Conservation (phyloP, 2,329 filamentous ascomycete species). For the Fonsecaea multimorphosa region DNA sequence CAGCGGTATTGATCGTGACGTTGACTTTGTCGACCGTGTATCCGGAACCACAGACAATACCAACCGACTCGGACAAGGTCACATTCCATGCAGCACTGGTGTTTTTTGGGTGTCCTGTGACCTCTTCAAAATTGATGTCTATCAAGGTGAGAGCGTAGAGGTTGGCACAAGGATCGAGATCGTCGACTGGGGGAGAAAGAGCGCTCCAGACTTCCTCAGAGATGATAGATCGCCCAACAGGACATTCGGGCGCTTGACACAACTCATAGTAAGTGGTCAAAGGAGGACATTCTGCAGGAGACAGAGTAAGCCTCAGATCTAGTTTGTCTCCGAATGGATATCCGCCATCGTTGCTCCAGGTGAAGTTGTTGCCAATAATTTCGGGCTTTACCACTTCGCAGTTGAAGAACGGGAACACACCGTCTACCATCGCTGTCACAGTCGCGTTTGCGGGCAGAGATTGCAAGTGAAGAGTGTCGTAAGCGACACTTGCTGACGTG, state of each 20-base stretch:
- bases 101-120: slow-evolving; percentile 8
- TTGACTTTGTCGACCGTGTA: slow-evolving; percentile 29
- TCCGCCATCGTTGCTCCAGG: slow-evolving; percentile 1
- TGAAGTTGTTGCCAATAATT: slow-evolving; percentile 13
- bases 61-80: slow-evolving; percentile 1
- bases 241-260: neutral
- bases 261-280: slow-evolving; percentile 1
- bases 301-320: slow-evolving; percentile 3
- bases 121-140: slow-evolving; percentile 6
- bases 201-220: neutral
- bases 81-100: slow-evolving; percentile 15
- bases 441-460: neutral
- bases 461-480: slow-evolving; percentile 12
- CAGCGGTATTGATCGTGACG: slow-evolving; percentile 26
- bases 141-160: slow-evolving; percentile 7
- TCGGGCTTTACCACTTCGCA: slow-evolving; percentile 7
- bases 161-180: slow-evolving; percentile 12
- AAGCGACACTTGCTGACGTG: slow-evolving; percentile 9
- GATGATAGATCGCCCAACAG: slow-evolving; percentile 4
- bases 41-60: slow-evolving; percentile 1
- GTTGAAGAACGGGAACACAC: slow-evolving; percentile 16
- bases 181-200: neutral
- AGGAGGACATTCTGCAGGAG: slow-evolving; percentile 9
- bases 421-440: slow-evolving; percentile 11
- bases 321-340: slow-evolving; percentile 6